phyloP scores from a whole-genome alignment of 2,329 filamentous ascomycete genomes.

The Alternaria incomplexa region DNA sequence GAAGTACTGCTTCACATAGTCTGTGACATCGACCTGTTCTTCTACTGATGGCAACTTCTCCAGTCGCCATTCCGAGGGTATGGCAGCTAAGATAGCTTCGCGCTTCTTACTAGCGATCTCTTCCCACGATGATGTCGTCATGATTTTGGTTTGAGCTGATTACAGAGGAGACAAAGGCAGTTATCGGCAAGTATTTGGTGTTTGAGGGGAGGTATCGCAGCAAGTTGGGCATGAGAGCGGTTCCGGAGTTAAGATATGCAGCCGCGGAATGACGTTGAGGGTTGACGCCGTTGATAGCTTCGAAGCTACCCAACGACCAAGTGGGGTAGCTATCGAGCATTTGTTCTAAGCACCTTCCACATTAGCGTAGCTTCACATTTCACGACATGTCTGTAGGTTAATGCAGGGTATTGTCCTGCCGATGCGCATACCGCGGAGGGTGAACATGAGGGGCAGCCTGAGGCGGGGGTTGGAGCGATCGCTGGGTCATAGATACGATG shows the following conservation, averaged over 20 bases:
- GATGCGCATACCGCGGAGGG: background rate
- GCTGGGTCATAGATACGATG: background rate
- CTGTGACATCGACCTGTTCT: slow-evolving; percentile 56
- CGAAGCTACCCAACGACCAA: background rate
- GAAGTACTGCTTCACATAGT: slow-evolving; percentile 64
- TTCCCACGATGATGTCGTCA: slow-evolving; percentile 54
- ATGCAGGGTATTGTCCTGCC: background rate
- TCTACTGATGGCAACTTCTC: slow-evolving; percentile 54
- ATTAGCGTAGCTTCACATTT: background rate
- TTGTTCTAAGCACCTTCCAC: background rate
- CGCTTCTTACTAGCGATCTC: slow-evolving; percentile 59
- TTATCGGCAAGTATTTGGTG: background rate
- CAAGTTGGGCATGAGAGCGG: background rate
- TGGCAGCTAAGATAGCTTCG: slow-evolving; percentile 59
- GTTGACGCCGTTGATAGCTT: slow-evolving; percentile 1
- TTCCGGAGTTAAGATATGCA: background rate
- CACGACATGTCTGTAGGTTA: background rate
- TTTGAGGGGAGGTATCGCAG: background rate
- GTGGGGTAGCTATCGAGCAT: slow-evolving; percentile 4
- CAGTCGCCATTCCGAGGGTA: slow-evolving; percentile 64
- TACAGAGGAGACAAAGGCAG: background rate
- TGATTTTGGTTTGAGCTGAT: slow-evolving; percentile 14
- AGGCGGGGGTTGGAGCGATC: background rate
- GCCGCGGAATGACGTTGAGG: background rate
- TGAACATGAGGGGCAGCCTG: background rate